phyloP scores from a whole-genome alignment of 208 protist species.

The Crithidia thermophila region DNA sequence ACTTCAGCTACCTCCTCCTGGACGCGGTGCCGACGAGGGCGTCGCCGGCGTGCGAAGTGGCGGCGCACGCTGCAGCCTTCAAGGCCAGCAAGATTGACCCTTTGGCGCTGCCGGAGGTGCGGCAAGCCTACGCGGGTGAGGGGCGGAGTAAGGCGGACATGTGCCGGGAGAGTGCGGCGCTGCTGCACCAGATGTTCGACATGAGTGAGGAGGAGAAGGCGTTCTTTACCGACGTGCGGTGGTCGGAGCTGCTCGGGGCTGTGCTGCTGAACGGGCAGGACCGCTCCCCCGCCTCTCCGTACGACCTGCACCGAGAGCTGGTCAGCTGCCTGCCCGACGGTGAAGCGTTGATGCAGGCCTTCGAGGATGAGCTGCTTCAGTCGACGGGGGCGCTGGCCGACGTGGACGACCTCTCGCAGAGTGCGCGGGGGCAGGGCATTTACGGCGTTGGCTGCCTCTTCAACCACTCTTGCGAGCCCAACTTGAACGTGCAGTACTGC shows the following conservation, averaged over 20 bases:
- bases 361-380: constrained; percentile 23
- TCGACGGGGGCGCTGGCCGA: constrained; percentile 9
- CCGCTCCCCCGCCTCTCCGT: constrained; percentile 59
- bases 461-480: constrained; percentile 84
- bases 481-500: constrained; percentile 65
- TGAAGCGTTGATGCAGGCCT: constrained; percentile 25
- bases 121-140: constrained; percentile 9
- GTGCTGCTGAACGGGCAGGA: constrained; percentile 86
- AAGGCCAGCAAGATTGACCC: constrained; percentile 30
- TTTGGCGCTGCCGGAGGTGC: constrained; percentile 18
- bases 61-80: constrained; percentile 9
- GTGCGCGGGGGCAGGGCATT: constrained; percentile 65
- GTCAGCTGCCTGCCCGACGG: constrained; percentile 32
- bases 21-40: constrained; percentile 8
- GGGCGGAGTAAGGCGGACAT: constrained; percentile 39
- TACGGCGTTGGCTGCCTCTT: constrained; percentile 75
- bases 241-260: constrained; percentile 68
- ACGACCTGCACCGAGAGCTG: constrained; percentile 41
- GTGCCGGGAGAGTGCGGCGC: constrained; percentile 21
- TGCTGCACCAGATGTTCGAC: constrained; percentile 41
- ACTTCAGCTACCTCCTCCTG: constrained; percentile 65
- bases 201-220: constrained; percentile 37
- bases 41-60: constrained; percentile 9
- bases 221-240: constrained; percentile 35
- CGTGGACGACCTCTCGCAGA: constrained; percentile 24